These are phyloP conservation scores for Prorocentrum cordatum DNA, from an alignment of 169 alveolate species.

Conservation along the genomic window DNA sequence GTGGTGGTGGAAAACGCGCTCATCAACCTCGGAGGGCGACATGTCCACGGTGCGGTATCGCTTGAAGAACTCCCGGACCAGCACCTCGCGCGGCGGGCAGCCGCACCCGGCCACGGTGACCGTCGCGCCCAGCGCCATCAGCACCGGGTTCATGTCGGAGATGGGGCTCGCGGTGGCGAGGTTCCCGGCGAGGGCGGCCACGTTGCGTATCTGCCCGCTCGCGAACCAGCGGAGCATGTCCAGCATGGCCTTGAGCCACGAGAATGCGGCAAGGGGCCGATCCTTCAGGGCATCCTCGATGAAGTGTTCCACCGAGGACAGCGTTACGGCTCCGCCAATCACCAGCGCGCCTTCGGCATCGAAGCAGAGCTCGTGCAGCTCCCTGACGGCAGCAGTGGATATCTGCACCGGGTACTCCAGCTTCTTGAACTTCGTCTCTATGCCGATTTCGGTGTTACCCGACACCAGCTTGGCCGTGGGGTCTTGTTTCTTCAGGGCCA, in stretches of 20 bases:
- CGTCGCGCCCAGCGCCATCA: slow-evolving; percentile 18
- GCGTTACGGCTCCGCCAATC: slow-evolving; percentile 12
- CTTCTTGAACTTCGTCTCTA: slow-evolving; percentile 42
- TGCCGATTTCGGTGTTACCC: slow-evolving; percentile 45
- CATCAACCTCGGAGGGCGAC: background rate
- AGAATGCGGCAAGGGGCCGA: background rate
- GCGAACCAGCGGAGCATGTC: slow-evolving; percentile 68
- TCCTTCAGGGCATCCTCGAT: background rate
- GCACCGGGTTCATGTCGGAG: slow-evolving; percentile 58
- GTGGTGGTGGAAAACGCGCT: background rate
- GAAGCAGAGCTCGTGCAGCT: background rate
- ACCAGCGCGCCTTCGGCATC: background rate
- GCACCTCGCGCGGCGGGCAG: slow-evolving; percentile 3
- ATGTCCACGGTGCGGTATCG: slow-evolving; percentile 8
- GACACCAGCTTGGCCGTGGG: slow-evolving; percentile 37
- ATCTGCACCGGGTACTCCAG: slow-evolving; percentile 18
- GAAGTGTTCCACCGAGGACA: slow-evolving; percentile 6
- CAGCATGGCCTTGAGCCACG: background rate
- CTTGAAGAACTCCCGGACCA: slow-evolving; percentile 14
- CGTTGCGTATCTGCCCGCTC: slow-evolving; percentile 51
- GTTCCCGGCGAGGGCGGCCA: slow-evolving; percentile 57
- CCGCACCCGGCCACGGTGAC: background rate
- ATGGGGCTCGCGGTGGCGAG: slow-evolving; percentile 62
- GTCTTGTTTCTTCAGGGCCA: background rate
- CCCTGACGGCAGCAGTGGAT: background rate